Base-by-base conservation (phyloP, 1,284 basidiomycete genomes). In the Austropuccinia psidii region DNA sequence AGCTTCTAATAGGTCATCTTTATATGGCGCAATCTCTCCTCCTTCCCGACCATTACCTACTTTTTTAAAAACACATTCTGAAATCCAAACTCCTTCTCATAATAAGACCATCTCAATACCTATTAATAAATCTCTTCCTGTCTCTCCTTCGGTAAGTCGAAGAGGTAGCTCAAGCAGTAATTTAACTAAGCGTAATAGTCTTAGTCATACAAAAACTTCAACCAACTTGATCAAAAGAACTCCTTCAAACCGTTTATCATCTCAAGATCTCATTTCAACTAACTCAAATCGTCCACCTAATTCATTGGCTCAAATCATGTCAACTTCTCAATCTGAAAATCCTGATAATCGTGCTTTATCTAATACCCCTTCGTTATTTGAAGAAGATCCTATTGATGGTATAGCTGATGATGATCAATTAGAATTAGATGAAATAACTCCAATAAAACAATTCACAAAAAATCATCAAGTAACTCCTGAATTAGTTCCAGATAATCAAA, bases 361-460 rank as follows among this genome's bases (percentile, higher is more conserved):
- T 17, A 41, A 57, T 29, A 31, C 57, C 24, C 43, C 58, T 24
- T 72, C 69, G 31, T 58, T 72, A n/a, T 61, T 72, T 11, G 69
- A 72, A 37, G 69, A 72, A 62, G 57, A 61, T 29, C 69, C 69
- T 31, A 37, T 72, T 37, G 39, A 57, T 47, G 54, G 24, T 19
- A 27, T 41, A 19, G 67, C 33, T n/a, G 39, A 58, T 4, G 41
- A 37, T 15, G 67, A 72, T 50, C 43, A 31, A 33, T 31, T 39
- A 2, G 45, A 61, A 17, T 43, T 72, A 33, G 68, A 72, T 21
- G 69, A 52, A 31, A 58, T 27, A 61, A 61, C 69, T 7, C 57
- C 57, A 41, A 37, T 60, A 15, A 61, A 72, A 24, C 31, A 24
- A 17, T 6, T 31, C 27, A 8, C 19, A 9, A 39, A 61, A 19